A percentile compares a stretch with the other conserved stretches of the same genome.
phyloP scores from a whole-genome alignment of 2,329 filamentous ascomycete genomes.

The Diaporthe vaccinii region DNA sequence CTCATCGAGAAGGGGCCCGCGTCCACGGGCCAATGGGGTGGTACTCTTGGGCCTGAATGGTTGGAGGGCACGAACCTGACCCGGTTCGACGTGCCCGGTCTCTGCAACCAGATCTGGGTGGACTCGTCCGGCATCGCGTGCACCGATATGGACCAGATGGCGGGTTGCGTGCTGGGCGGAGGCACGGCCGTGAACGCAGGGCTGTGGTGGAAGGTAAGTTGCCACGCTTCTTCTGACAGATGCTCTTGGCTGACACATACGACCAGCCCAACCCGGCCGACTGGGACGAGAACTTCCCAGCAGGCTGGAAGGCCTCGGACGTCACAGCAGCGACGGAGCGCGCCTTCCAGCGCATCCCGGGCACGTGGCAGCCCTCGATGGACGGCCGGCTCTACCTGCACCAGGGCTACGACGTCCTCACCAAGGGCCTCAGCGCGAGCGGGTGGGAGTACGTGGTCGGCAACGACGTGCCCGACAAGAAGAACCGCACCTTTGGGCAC shows the following conservation, averaged over 20 bases:
- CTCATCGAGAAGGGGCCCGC: conserved; percentile 67
- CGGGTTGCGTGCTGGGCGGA: conserved; percentile 74
- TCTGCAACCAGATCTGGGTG: conserved; percentile 76
- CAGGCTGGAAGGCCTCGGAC: conserved; percentile 77
- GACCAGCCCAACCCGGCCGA: conserved; percentile 69
- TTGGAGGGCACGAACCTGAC: conserved; percentile 69
- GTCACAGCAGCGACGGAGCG: conserved; percentile 70
- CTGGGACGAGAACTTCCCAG: conserved; percentile 80
- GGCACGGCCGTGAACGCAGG: conserved; percentile 73
- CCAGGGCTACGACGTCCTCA: conserved; percentile 74
- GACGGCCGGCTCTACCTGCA: conserved; percentile 77
- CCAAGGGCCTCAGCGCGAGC: conserved; percentile 67
- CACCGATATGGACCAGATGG: conserved; percentile 75
- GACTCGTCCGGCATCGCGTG: conserved; percentile 73
- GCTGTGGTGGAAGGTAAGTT: conserved; percentile 67
- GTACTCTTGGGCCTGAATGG: conserved; percentile 70
- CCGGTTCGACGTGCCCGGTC: conserved; percentile 74
- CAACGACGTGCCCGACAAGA: conserved; percentile 71
- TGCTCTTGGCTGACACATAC: background rate
- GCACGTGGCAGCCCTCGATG: conserved; percentile 74
- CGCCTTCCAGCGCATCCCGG: conserved; percentile 78
- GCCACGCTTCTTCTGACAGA: no score
- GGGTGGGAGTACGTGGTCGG: conserved; percentile 73
- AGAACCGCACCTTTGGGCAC: conserved; percentile 75
- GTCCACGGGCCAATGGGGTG: conserved; percentile 73